Percentiles rank a stretch among this genome's conserved stretches.
Conservation (phyloP, 164 flowering plant species). For the Nelumbo lutea region DNA sequence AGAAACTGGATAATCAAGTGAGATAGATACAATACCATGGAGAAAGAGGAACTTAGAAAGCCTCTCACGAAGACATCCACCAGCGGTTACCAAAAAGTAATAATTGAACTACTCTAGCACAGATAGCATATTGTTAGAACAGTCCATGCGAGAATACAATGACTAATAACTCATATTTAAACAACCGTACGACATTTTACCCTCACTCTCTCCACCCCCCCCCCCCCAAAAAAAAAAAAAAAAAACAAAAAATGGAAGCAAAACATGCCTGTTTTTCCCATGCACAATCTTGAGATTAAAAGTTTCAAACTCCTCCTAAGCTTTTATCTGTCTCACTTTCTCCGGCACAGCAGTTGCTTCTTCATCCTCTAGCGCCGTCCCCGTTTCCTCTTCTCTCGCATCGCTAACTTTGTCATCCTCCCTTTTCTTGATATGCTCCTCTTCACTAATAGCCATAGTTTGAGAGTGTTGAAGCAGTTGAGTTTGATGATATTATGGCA, state of each 20-base stretch:
- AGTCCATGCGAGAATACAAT: background rate
- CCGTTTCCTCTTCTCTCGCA: conserved; percentile 67
- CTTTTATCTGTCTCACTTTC: conserved; percentile 91
- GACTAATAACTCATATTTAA: no score
- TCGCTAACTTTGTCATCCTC: conserved; percentile 40
- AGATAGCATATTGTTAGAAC: background rate
- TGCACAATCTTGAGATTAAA: conserved; percentile 93
- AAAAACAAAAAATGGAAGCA: conserved; percentile 1
- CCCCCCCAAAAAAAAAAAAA: background rate
- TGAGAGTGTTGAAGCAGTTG: conserved; percentile 60
- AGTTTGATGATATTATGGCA: conserved; percentile 45
- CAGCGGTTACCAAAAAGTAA: background rate
- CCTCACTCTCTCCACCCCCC: no score
- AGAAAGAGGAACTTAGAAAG: background rate
- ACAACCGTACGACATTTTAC: no score
- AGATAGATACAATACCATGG: background rate
- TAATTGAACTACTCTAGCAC: background rate
- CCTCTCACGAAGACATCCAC: background rate
- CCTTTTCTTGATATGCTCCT: conserved; percentile 40
- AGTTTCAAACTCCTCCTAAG: conserved; percentile 97
- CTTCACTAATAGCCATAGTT: conserved; percentile 52
- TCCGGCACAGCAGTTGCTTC: conserved; percentile 94
- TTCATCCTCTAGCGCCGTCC: conserved; percentile 76
- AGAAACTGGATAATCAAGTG: conserved; percentile 4
- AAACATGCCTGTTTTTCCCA: conserved; percentile 84